Conservation (phyloP, 129 eudicot genomes). For the Flaveria sonorensis region DNA sequence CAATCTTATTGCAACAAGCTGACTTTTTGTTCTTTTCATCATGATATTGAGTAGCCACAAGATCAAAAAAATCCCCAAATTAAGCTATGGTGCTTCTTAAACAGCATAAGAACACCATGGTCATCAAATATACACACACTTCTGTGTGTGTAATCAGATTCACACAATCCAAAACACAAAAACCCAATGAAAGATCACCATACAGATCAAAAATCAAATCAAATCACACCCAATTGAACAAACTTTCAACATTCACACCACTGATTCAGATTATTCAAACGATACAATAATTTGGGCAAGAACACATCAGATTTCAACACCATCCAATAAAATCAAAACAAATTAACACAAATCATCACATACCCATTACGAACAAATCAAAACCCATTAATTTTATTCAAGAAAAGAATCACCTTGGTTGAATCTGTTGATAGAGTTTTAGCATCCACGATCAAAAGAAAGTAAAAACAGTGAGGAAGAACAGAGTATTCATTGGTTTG, state of each 20-base stretch:
- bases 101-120: slow-evolving; percentile 10
- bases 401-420: slow-evolving; percentile 35
- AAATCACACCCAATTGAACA: slow-evolving; percentile 25
- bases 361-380: slow-evolving; percentile 21
- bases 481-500: slow-evolving; percentile 25
- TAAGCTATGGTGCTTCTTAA: background rate
- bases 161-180: slow-evolving; percentile 8
- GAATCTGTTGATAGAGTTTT: slow-evolving; percentile 26
- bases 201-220: slow-evolving; percentile 21
- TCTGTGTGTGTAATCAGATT: background rate
- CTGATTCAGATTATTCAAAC: slow-evolving; percentile 19
- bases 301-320: background rate
- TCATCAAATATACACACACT: background rate
- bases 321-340: background rate
- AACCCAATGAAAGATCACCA: slow-evolving; percentile 8
- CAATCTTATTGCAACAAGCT: background rate
- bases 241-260: slow-evolving; percentile 16
- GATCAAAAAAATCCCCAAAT: slow-evolving; percentile 8
- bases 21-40: background rate
- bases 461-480: slow-evolving; percentile 18
- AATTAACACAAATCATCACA: slow-evolving; percentile 23
- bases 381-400: slow-evolving; percentile 21
- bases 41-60: background rate
- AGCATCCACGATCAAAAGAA: slow-evolving; percentile 29
- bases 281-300: slow-evolving; percentile 6